Percentiles rank a stretch among this genome's conserved stretches.
These are phyloP conservation scores for Gymnopilus dilepis DNA, from an alignment of 768 basidiomycete genomes.

Conservation along the genomic window DNA sequence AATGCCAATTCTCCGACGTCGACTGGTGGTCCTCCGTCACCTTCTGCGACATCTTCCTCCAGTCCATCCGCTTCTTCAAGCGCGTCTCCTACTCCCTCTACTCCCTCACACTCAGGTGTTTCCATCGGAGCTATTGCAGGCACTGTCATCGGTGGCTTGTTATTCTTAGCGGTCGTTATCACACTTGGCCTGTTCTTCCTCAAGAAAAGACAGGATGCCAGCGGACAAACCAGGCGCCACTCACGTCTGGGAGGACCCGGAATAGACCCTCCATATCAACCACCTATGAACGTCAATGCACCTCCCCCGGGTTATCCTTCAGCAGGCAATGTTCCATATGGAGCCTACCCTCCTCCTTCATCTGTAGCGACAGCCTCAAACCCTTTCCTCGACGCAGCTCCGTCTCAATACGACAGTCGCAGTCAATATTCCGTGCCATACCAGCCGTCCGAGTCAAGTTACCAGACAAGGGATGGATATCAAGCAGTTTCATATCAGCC, in stretches of 20 bases:
- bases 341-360: conserved; percentile 30
- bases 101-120: conserved; percentile 26
- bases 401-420: conserved; percentile 15
- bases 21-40: conserved; percentile 34
- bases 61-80: conserved; percentile 15
- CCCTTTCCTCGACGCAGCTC: conserved; percentile 34
- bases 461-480: not conserved
- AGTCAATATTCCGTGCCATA: conserved; percentile 1
- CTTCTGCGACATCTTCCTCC: conserved; percentile 30
- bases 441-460: not conserved
- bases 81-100: conserved; percentile 14
- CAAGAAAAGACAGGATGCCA: conserved; percentile 36
- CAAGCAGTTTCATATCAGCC: not conserved
- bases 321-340: not conserved
- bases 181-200: conserved; percentile 59
- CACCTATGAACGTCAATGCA: conserved; percentile 22
- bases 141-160: conserved; percentile 55
- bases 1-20: conserved; percentile 57
- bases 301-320: conserved; percentile 14
- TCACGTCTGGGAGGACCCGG: conserved; percentile 40
- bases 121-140: conserved; percentile 56
- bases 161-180: conserved; percentile 57
- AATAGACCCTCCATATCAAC: conserved; percentile 46
- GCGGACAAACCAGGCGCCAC: conserved; percentile 22
- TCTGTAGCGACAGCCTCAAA: conserved; percentile 23